Conservation (phyloP, 2,329 filamentous ascomycete genomes). For the Xylaria hypoxylon region DNA sequence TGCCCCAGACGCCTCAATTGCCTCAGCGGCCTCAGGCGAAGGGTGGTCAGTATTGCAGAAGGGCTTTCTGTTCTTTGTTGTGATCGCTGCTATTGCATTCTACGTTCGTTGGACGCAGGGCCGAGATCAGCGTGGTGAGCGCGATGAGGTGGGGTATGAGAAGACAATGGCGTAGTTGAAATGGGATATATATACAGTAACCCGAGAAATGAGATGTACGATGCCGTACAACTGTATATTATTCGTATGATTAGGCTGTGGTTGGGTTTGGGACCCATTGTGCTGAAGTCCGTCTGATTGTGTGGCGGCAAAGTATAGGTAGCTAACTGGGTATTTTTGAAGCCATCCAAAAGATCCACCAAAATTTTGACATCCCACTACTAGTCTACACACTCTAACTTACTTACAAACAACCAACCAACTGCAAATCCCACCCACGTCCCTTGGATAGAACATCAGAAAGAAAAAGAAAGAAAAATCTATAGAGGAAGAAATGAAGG, state of each 20-base stretch:
- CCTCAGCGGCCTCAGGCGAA: slow-evolving; percentile 41
- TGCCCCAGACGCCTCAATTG: neutral
- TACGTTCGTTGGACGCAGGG: slow-evolving; percentile 58
- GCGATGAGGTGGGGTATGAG: slow-evolving; percentile 54
- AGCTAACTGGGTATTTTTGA: slow-evolving; percentile 28
- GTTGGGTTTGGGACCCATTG: neutral
- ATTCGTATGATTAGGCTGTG: slow-evolving; percentile 7
- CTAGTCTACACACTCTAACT: slow-evolving; percentile 3
- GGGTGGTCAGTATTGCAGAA: slow-evolving; percentile 62
- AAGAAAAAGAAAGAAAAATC: neutral
- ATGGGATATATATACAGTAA: slow-evolving; percentile 12
- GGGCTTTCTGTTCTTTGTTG: slow-evolving; percentile 62
- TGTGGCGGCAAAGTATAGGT: slow-evolving; percentile 8
- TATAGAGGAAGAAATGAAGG: slow-evolving; percentile 74
- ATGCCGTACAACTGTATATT: slow-evolving; percentile 23
- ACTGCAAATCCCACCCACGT: neutral
- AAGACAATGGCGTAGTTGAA: slow-evolving; percentile 58
- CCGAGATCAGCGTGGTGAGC: slow-evolving; percentile 48
- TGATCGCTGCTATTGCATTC: slow-evolving; percentile 59
- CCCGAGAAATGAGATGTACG: slow-evolving; percentile 19
- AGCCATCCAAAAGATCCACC: slow-evolving; percentile 34
- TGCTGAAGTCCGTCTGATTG: neutral
- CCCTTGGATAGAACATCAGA: neutral
- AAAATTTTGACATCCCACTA: slow-evolving; percentile 36
- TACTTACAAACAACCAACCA: slow-evolving; percentile 28